Evolutionary conservation across 441 rosid species (phyloP), one percentile per base, ranked within the genome.

Genomic region (Jatropha multifida): DNA sequence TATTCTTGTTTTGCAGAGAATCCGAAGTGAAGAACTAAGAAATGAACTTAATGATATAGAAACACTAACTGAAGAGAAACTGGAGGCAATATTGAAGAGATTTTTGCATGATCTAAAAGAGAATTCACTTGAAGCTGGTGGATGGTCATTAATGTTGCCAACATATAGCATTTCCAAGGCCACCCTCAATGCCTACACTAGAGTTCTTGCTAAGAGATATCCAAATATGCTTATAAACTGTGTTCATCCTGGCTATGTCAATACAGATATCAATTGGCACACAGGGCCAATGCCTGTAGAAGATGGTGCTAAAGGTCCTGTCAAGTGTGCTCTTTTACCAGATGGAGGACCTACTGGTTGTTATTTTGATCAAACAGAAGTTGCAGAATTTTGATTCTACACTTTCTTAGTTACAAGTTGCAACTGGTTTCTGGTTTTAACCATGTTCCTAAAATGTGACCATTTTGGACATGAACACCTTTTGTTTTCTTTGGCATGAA

Each of bases 131-230:
- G 82, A 86, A 77, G 85, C 81, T 46, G 86, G 85, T 3, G 89
- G 93, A 14, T 87, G 90, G 90, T 65, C 89, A 0, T 38, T 76
- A 37, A 87, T 86, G 89, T 71, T 87, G 58, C 92, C 89, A 1
- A 77, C 89, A 40, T 84, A 87, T 74, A 86, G 87, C 84, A 78
- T 86, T 59, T 85, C 93, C 6, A 87, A 84, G 87, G 87, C 80
- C 40, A 76, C 73, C 51, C 81, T 89, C 56, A 84, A 89, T 80
- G 89, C 93, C 12, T 87, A 85, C 74, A 85, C 93, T 1, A 84
- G 90, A 78, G 44, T 87, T 68, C 81, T 89, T 5, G 90, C 90
- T 10, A 88, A 75, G 77, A 85, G 62, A 75, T 68, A 85, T 27
- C 87, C 85, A 0, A 23, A 56, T 0, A 89, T 87, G 90, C 74